phyloP scores from a whole-genome alignment of 2,329 filamentous ascomycete species.

The Neospermospora avenae region DNA sequence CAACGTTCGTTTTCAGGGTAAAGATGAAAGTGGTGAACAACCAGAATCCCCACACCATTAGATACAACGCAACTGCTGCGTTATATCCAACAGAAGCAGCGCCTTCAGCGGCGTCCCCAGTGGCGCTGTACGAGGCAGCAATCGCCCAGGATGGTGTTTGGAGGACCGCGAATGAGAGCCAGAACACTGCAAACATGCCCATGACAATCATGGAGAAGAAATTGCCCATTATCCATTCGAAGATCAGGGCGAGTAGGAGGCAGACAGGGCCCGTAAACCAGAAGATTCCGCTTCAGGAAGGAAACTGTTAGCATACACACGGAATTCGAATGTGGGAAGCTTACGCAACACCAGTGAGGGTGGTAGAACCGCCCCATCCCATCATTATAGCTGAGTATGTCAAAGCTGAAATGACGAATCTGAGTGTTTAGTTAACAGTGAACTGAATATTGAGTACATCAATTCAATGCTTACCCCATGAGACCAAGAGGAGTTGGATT shows the following conservation, averaged over 20 bases:
- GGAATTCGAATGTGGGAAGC: background rate
- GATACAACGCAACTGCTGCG: conserved; percentile 46
- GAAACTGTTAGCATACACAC: background rate
- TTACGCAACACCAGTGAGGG: conserved; percentile 24
- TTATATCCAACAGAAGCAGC: conserved; percentile 45
- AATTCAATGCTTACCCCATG: conserved; percentile 21
- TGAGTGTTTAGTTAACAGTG: background rate
- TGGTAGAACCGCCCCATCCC: conserved; percentile 27
- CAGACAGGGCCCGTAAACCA: conserved; percentile 43
- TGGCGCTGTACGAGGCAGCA: conserved; percentile 41
- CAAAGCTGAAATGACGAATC: conserved; percentile 38
- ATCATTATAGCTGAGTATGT: conserved; percentile 23
- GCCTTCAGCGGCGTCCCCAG: conserved; percentile 43
- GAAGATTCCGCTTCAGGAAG: conserved; percentile 23
- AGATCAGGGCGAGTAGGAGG: conserved; percentile 45
- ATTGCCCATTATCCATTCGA: conserved; percentile 52
- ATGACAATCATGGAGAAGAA: conserved; percentile 52
- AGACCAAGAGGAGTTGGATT: conserved; percentile 27
- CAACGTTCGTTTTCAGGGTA: conserved; percentile 47
- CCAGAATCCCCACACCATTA: conserved; percentile 51
- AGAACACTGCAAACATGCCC: conserved; percentile 50
- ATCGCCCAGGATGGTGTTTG: conserved; percentile 48
- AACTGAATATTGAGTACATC: too few relatives aligned
- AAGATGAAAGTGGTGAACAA: conserved; percentile 51
- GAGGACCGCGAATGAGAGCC: conserved; percentile 47